phyloP scores from a whole-genome alignment of 306 rosid species.

The Gillenia trifoliata region DNA sequence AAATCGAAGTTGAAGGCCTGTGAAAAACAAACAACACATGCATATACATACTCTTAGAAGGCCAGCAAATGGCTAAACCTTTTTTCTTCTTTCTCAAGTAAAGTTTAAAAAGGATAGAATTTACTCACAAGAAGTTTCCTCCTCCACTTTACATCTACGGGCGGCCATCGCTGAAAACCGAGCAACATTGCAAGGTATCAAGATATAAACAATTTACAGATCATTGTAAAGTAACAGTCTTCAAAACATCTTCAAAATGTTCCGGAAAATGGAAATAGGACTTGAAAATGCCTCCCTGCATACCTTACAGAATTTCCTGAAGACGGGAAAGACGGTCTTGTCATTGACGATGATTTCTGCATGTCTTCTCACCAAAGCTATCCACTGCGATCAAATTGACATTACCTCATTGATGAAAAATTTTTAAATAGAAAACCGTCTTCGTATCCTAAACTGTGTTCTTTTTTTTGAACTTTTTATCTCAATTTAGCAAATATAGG shows the following conservation, averaged over 20 bases:
- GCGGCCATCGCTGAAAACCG: slow-evolving; percentile 25
- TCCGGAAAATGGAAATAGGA: background rate
- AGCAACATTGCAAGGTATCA: background rate
- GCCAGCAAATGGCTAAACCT: too few species aligned
- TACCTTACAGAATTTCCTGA: slow-evolving; percentile 33
- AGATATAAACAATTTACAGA: background rate
- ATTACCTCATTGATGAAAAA: background rate
- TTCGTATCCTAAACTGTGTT: background rate
- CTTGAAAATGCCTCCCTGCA: background rate
- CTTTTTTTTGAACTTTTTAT: background rate
- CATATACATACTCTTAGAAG: background rate
- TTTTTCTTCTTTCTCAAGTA: background rate
- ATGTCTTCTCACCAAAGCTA: slow-evolving; percentile 29
- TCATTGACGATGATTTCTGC: slow-evolving; percentile 26
- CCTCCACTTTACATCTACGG: background rate
- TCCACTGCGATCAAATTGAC: slow-evolving; percentile 23
- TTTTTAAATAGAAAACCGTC: background rate
- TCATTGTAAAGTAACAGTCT: background rate
- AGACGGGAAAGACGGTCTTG: slow-evolving; percentile 16
- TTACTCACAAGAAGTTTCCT: slow-evolving; percentile 16
- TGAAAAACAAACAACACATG: background rate
- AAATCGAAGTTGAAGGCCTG: background rate
- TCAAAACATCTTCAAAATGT: background rate
- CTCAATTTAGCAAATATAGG: background rate
- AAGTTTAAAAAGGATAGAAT: background rate